Evolutionary conservation across 441 rosid species (phyloP), one percentile per base, ranked within the genome.

Genomic region (Adansonia rubrostipa): DNA sequence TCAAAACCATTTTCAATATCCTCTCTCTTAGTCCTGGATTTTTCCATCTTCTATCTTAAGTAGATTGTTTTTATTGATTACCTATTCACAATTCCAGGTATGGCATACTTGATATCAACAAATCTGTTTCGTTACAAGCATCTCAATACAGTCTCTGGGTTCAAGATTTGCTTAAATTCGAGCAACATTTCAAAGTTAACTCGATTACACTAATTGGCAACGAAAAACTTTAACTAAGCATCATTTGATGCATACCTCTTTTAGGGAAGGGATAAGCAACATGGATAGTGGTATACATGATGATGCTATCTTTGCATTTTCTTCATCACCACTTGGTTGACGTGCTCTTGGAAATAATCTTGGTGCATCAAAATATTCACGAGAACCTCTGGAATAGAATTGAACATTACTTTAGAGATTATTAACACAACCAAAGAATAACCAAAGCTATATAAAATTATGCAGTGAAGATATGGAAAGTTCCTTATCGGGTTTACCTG

Each of bases 261-360:
- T 92, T 77, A 93, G 73, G 61, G 98, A 92, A 73, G 97, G 98
- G 44, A 96, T 84, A 77, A 96, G 87, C 89, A 96, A 87, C 79
- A 87, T 78, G 64, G 96, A 92, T 78, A 96, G 82, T 22, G 99
- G 85, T 28, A 84, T 87, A 77, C 92, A 90, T 56, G 89, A 85
- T 14, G 89, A 88, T 65, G 77, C 85, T 84, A 89, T 82, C 83
- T 83, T 89, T 77, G 92, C 87, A 84, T 75, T 88, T 80, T 90
- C 98, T 83, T 88, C 98, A 73, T 91, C 94, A 62, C 88, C 87
- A 56, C 84, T 90, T 81, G 83, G 69, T 79, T 84, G 88, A 67
- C 73, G 88, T 80, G 95, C 84, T 66, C 89, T 89, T 78, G 88
- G 67, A 80, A 87, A 72, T 69, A 63, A 80, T 81, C 85, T 90